Base-by-base conservation (phyloP, 2,329 filamentous ascomycete species). In the Phialophora chinensis region DNA sequence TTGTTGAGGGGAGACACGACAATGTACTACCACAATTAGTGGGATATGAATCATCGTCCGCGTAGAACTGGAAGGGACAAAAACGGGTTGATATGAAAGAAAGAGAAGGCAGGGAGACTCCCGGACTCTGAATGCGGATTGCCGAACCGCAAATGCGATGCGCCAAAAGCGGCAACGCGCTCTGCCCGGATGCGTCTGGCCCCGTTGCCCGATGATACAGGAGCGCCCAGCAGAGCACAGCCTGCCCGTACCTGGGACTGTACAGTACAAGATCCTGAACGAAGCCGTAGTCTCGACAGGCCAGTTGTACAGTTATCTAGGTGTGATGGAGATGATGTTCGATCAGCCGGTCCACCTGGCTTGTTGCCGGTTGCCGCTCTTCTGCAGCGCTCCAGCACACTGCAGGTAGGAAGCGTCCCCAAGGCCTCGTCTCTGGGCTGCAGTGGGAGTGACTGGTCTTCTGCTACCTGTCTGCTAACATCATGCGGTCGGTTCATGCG, bases 401-500 rank as follows among this genome's bases (percentile, higher is more conserved):
- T 44, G 5, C 14, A 8, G 2, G 17, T 44, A 44, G 11, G 44
- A 49, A 20, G 44, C 23, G 27, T 53, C 27, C 20, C 10, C 4
- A n/a, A n/a, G 38, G 17, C 14, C 38, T 8, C 1, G 1, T 44
- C 38, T 44, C 17, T 44, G 38, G 17, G 17, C 7, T n/a, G 1
- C 1, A 3, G 4, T 7, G 38, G 5, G 17, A 8, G 17, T n/a
- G 38, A n/a, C 38, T n/a, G 7, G 31, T 20, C 8, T 20, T 17
- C 8, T 8, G 17, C 27, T 20, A 20, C 29, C 7, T 25, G 42
- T 12, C 6, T 35, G 57, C 42, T 29, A 60, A 11, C 8, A 60
- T 50, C 47, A 50, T 38, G 20, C n/a, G 14, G 7, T 27, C 38
- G 56, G 31, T 20, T n/a, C 11, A 31, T 20, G 60, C 17, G 66